These are phyloP conservation scores for Aureobasidium lini DNA, from an alignment of 2,329 filamentous ascomycete genomes.

Conservation along the genomic window DNA sequence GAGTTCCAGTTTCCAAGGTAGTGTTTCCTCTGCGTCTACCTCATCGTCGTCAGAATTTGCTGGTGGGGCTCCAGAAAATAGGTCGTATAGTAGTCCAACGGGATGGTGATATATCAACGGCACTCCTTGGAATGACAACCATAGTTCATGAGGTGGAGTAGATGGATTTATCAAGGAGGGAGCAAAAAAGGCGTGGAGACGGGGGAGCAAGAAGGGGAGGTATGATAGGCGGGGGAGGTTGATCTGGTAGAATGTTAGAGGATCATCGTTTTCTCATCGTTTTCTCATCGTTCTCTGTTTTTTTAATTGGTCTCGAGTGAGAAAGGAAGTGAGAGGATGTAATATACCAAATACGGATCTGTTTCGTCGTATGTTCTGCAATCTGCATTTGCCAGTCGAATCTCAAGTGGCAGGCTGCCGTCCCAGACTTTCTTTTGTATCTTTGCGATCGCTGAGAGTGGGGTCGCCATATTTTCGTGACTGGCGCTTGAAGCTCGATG, in stretches of 20 bases:
- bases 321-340: too few relatives aligned
- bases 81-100: slow-evolving; percentile 60
- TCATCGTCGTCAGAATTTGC: slow-evolving; percentile 11
- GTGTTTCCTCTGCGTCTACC: slow-evolving; percentile 18
- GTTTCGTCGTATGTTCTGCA: slow-evolving; percentile 53
- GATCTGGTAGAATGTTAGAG: slow-evolving; percentile 34
- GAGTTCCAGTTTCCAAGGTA: slow-evolving; percentile 58
- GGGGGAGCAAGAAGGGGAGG: slow-evolving; percentile 57
- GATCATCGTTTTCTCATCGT: too few relatives aligned
- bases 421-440: slow-evolving; percentile 50
- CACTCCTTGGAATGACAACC: slow-evolving; percentile 61
- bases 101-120: slow-evolving; percentile 67
- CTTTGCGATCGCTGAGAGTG: slow-evolving; percentile 15
- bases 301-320: neutral
- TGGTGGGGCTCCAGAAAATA: slow-evolving; percentile 54
- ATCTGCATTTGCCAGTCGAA: slow-evolving; percentile 51
- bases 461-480: neutral
- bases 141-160: slow-evolving; percentile 46
- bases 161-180: slow-evolving; percentile 51
- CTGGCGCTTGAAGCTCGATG: neutral
- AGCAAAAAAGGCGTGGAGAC: slow-evolving; percentile 56
- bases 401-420: slow-evolving; percentile 53
- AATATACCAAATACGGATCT: slow-evolving; percentile 51
- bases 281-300: too few relatives aligned
- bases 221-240: slow-evolving; percentile 60